Evolutionary conservation across 2,329 filamentous ascomycete species (phyloP), one percentile per base, ranked within the genome.

Genomic region (Bipolaris gigantea): DNA sequence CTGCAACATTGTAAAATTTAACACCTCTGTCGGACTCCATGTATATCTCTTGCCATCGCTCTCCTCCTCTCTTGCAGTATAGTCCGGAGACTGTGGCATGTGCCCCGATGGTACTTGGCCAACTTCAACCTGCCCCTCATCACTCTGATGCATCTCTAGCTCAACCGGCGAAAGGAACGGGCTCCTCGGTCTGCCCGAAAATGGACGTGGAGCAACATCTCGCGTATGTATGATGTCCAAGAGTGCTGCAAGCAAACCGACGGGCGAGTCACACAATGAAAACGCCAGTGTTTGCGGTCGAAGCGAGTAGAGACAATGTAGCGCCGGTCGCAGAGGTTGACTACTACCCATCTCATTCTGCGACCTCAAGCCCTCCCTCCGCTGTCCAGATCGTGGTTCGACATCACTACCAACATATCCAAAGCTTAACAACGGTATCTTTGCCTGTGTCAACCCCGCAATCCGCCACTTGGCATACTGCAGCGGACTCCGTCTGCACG

Each of bases 381-480:
- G 4, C 9, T 16, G 19, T 6, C 16, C 36, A 21, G 50, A 27
- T 25, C 27, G 35, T 36, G 39, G 25, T 34, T 61, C 34, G 21
- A 85, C 77, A 58, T 87, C 84, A 8, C 80, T 76, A 16, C 74
- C 74, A 13, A 75, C 73, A 59, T 88, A 88, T 0, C 84, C 85
- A 27, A 85, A 76, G n/a, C 82, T 76, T 0, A 81, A 70, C 0
- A 75, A 74, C 13, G 77, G 72, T 32, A 85, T 51, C 33, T 63
- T 69, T 6, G 71, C 72, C 27, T 54, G 47, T 1, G 71, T 74
- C 7, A 76, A 21, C 76, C 68, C 58, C 61, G 83, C 85, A 19
- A 85, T 56, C 1, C 75, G 79, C 77, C 83, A 86, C 62, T 83
- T 85, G 8, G 80, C 59, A 79, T 81, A 87, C 23, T 76, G 77